A percentile compares a stretch with the other conserved stretches of the same genome.
These are phyloP conservation scores for Melampsora americana DNA, from an alignment of 1,284 basidiomycete species.

Conservation along the genomic window DNA sequence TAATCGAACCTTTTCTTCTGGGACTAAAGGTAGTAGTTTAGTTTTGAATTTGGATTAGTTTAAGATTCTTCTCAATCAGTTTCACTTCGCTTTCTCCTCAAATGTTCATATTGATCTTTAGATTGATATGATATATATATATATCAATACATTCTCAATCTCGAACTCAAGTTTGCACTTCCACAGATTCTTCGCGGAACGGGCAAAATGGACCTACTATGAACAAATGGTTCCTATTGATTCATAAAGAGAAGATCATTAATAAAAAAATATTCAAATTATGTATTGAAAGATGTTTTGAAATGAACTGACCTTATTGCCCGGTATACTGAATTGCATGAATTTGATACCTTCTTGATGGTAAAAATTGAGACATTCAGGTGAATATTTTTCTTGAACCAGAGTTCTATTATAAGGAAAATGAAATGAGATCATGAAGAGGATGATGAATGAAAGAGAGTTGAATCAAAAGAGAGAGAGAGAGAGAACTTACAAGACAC, in stretches of 20 bases:
- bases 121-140: no score
- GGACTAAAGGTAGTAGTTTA: constrained; percentile 51
- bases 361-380: constrained; percentile 58
- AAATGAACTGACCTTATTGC: constrained; percentile 60
- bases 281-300: no score
- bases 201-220: constrained; percentile 49
- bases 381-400: constrained; percentile 61
- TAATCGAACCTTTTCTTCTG: constrained; percentile 60
- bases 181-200: background rate
- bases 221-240: constrained; percentile 59
- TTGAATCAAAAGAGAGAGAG: background rate
- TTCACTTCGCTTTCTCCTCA: no score
- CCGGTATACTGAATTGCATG: constrained; percentile 61
- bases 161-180: background rate
- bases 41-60: background rate
- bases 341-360: constrained; percentile 56
- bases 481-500: constrained; percentile 57
- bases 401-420: constrained; percentile 56
- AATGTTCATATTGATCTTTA: background rate
- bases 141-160: no score
- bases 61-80: background rate
- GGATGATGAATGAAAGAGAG: background rate
- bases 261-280: no score
- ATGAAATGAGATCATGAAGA: background rate
- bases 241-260: no score